Base-by-base conservation (phyloP, 495 filamentous ascomycete species). In the Aspergillus conjunctus region DNA sequence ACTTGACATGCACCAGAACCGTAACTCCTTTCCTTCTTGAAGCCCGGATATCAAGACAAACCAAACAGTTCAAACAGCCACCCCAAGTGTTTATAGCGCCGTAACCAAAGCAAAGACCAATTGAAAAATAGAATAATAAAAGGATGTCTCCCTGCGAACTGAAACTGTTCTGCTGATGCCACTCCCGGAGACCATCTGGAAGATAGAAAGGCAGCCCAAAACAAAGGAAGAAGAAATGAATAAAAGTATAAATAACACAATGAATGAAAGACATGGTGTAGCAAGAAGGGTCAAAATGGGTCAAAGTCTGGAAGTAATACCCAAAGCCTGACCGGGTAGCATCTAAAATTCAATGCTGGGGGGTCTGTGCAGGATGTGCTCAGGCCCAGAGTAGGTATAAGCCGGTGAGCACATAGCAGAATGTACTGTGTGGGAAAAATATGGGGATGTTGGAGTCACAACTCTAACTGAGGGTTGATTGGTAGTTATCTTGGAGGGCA, bases 321-420 rank as follows among this genome's bases (percentile, higher is more conserved):
- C 51, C 56, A 60, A 54, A 56, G 30, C 39, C 45, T 52, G 46
- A 62, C 55, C 43, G 61, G 12, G 58, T 14, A 54, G 21, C 15
- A 17, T 34, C 41, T 62, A 75, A 34, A 70, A 69, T 22, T 68
- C 64, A 11, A 72, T 68, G 41, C 68, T 66, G 1, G 62, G 55
- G 20, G 62, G 64, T 49, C 68, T 66, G 60, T 68, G 67, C 7
- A 53, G 54, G 49, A 72, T 56, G 31, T 57, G 54, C 11, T 68
- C 59, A 52, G 69, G 60, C 18, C 66, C 64, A 39, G 71, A 60
- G 51, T 76, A 77, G 20, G 65, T 63, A 44, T 67, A 68, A 49
- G 67, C 61, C 7, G 73, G 73, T 6, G 72, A 69, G 62, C 75
- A 77, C 64, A 73, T 69, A 11, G 65, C 61, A 22, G 70, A 46